Conservation (phyloP, 257 asterid genomes). For the Solanum clarkiae region DNA sequence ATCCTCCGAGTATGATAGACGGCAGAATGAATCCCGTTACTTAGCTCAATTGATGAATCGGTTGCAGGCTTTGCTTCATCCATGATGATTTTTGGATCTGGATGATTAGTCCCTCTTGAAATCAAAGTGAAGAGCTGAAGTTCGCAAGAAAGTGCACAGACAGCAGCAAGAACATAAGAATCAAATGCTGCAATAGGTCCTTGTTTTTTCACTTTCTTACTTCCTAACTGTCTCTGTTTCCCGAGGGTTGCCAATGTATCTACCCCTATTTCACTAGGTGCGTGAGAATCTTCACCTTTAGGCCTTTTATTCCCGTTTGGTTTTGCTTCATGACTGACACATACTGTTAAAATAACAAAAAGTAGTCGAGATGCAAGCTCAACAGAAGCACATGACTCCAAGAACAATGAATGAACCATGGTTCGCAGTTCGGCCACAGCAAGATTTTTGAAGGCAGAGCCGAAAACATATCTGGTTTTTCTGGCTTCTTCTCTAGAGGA, state of each 20-base stretch:
- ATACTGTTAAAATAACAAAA: conserved; percentile 86
- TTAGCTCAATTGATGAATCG: conserved; percentile 38
- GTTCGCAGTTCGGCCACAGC: conserved; percentile 96
- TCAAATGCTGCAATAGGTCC: conserved; percentile 98
- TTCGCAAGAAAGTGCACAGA: conserved; percentile 93
- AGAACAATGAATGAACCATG: conserved; percentile 88
- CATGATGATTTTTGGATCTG: conserved; percentile 18
- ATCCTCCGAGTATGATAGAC: conserved; percentile 81
- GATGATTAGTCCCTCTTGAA: conserved; percentile 37
- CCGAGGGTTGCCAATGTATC: conserved; percentile 22
- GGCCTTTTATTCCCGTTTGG: conserved; percentile 67
- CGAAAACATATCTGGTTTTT: conserved; percentile 64
- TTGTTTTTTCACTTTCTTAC: conserved; percentile 47
- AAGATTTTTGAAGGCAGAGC: conserved; percentile 87
- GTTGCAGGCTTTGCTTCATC: conserved; percentile 34
- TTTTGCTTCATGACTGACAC: conserved; percentile 96
- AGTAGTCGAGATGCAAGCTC: conserved; percentile 98
- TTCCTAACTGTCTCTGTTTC: conserved; percentile 25
- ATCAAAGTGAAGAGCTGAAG: conserved; percentile 84
- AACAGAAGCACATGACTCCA: conserved; percentile 80
- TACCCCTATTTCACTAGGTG: conserved; percentile 28
- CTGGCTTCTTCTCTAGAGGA: conserved; percentile 75
- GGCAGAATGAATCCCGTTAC: conserved; percentile 64
- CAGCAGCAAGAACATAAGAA: conserved; percentile 95
- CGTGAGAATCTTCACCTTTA: conserved; percentile 34